Evolutionary conservation across 768 basidiomycete species (phyloP).

Genomic region (Tylopilus felleus): DNA sequence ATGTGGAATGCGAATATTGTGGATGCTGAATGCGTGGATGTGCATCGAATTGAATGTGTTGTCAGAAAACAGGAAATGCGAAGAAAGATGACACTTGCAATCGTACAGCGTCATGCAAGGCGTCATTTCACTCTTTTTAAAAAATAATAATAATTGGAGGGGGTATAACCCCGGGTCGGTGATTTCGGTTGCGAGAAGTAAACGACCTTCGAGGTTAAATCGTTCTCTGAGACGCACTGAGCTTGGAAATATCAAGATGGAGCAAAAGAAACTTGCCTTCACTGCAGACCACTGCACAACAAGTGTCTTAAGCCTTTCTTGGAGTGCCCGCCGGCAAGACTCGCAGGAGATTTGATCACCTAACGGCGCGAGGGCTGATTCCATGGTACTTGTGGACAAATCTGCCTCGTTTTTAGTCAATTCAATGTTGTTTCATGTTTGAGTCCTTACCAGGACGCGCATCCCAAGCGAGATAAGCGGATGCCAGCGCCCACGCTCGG

Average conservation of each 20-base stretch:
- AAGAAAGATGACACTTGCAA: conserved; percentile 1
- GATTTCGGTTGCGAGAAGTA: neutral
- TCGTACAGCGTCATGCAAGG: neutral
- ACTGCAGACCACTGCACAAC: conserved; percentile 76
- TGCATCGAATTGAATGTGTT: conserved; percentile 3
- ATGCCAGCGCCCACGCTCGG: conserved; percentile 78
- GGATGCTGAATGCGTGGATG: conserved; percentile 1
- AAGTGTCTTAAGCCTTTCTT: conserved; percentile 64
- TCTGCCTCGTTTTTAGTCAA: conserved; percentile 40
- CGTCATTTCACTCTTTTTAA: neutral
- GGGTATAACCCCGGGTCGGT: conserved; percentile 5
- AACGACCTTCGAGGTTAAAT: conserved; percentile 37
- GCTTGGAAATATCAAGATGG: neutral
- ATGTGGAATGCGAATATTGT: neutral
- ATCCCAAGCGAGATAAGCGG: conserved; percentile 83
- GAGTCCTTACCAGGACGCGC: conserved; percentile 62
- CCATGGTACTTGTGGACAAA: conserved; percentile 68
- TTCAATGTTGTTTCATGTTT: neutral
- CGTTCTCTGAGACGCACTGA: conserved; percentile 43
- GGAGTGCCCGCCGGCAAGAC: conserved; percentile 59
- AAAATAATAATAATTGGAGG: too few species aligned
- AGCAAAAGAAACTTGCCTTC: conserved; percentile 45
- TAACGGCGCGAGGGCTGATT: conserved; percentile 66
- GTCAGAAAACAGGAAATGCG: neutral
- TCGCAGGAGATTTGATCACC: conserved; percentile 68